Evolutionary conservation across 495 filamentous ascomycete species (phyloP), one percentile per base, ranked within the genome.

Genomic region (Extremus antarcticus): DNA sequence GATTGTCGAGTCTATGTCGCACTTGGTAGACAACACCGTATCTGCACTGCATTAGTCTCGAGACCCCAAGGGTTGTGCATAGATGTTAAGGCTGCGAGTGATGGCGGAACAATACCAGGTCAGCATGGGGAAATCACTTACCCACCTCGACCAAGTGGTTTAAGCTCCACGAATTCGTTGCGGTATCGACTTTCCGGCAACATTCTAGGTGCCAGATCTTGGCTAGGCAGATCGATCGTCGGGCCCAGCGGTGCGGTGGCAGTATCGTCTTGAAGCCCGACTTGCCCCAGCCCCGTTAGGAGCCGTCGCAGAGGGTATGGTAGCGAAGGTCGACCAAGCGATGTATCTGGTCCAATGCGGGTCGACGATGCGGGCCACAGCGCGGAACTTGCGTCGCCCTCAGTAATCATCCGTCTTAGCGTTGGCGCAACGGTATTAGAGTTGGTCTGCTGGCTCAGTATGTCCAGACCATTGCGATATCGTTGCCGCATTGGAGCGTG

Each of bases 21-120:
- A 64, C 73, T 25, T 62, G 65, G 55, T 63, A 75, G 35, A 76
- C 73, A 19, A 63, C 54, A 3, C 73, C 73, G 54, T 68, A 74
- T 13, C 29, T 35, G 29, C 4, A 35, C 13, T n/a, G n/a, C n/a
- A n/a, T 35, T 35, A 35, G 29, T 35, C 4, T 35, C 29, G n/a
- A n/a, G n/a, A n/a, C n/a, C n/a, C n/a, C n/a, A n/a, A n/a, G n/a
- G n/a, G n/a, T n/a, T n/a, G n/a, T n/a, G n/a, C n/a, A n/a, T n/a
- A n/a, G n/a, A n/a, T n/a, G n/a, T n/a, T n/a, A n/a, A n/a, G n/a
- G n/a, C n/a, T n/a, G n/a, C n/a, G n/a, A n/a, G n/a, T n/a, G n/a
- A n/a, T n/a, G n/a, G n/a, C n/a, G n/a, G n/a, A n/a, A n/a, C n/a
- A n/a, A n/a, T n/a, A n/a, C n/a, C n/a, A n/a, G n/a, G n/a, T n/a